Evolutionary conservation across 306 rosid genomes (phyloP), one percentile per base, ranked within the genome.

Genomic region (Begonia loranthoides): DNA sequence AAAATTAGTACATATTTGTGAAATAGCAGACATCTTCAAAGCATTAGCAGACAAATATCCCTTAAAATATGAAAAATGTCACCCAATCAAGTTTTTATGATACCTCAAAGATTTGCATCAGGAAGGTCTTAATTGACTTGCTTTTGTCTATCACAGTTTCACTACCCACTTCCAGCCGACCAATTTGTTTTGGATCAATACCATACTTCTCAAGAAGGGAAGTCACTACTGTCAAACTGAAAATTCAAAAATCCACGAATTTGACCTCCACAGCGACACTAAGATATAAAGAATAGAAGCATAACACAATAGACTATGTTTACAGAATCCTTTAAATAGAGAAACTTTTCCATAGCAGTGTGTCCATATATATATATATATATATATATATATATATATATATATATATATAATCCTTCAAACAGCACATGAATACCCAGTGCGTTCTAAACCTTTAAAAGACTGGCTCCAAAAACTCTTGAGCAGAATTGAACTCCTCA

Each of bases 91-190:
- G 41, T 13, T 41, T 10, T 41, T 41, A 41, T 41, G 13, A 50
- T 63, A 90, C 99, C 99, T 92, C 99, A 71, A 92, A 92, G 56
- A 92, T 86, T 68, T 75, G 86, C 99, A 92, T 92, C 68, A 86
- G 76, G 80, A 92, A 86, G 57, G 99, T 83, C 88, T 92, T 92
- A 59, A 92, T 86, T 51, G 99, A 92, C 66, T 92, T 92, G 84
- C 99, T 92, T 73, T 92, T 92, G 87, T 92, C 99, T 58, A 92
- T 86, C 58, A 86, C 96, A 53, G 99, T 92, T 79, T 92, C 99
- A 12, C 94, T 92, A 59, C 99, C 99, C 34, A 92, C 99, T 81
- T 86, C 99, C 49, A 92, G 71, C 44, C 99, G 99, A 64, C 99
- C 99, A 73, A 90, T 86, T 76, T 86, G 93, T 71, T 86, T 80